These are phyloP conservation scores for Posidonia oceanica DNA, from an alignment of 116 monocot species.

Conservation along the genomic window DNA sequence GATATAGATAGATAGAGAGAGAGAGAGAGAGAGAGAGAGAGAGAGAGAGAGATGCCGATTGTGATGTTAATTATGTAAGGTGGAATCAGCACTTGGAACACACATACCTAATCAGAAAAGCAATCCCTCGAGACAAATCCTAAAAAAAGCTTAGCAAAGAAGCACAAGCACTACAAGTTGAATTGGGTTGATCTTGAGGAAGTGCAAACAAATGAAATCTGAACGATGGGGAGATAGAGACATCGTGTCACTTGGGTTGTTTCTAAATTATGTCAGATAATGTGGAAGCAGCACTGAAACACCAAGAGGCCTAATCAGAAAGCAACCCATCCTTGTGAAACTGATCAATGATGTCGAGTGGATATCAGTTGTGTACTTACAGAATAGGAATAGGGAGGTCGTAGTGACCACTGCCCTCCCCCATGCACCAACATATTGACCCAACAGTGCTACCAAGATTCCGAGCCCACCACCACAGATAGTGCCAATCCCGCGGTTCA, in stretches of 20 bases:
- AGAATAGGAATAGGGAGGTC: background rate
- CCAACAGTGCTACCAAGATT: constrained; percentile 3
- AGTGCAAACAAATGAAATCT: too few species aligned
- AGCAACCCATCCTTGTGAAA: background rate
- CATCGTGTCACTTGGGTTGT: too few species aligned
- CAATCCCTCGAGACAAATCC: background rate
- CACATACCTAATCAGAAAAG: background rate
- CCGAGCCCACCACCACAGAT: constrained; percentile 9
- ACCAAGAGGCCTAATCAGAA: background rate
- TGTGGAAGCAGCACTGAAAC: too few species aligned
- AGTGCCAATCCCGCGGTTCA: constrained; percentile 11
- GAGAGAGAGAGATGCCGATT: too few species aligned
- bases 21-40: too few species aligned
- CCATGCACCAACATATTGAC: constrained; percentile 5
- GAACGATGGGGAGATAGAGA: too few species aligned
- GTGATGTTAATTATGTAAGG: background rate
- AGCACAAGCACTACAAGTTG: background rate
- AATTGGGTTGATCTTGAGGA: too few species aligned
- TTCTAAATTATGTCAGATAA: too few species aligned
- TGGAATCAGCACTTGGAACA: background rate
- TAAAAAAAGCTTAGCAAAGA: background rate
- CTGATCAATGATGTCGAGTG: background rate
- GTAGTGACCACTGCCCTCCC: constrained; percentile 3
- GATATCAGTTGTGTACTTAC: background rate
- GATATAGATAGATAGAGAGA: too few species aligned